Conservation (phyloP, 2,329 filamentous ascomycete species). For the Penicillium sp. region DNA sequence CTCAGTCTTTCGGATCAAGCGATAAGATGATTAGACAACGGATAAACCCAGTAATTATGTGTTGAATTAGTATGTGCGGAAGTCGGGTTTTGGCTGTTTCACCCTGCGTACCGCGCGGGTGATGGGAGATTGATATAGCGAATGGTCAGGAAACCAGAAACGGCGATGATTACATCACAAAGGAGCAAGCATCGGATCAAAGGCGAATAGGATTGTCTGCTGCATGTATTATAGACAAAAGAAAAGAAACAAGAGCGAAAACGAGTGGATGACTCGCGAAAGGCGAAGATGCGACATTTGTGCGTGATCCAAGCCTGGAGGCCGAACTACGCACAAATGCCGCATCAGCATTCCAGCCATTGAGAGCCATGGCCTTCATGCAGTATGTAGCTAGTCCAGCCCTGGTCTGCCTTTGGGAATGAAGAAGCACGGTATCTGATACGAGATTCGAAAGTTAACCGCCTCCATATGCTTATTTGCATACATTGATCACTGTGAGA, state of each 20-base stretch:
- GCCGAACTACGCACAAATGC: conserved; percentile 34
- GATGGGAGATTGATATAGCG: conserved; percentile 8
- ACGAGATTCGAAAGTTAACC: conserved; percentile 3
- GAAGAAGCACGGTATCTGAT: not conserved
- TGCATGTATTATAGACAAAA: conserved; percentile 1
- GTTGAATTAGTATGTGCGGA: not conserved
- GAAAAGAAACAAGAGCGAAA: conserved; percentile 16
- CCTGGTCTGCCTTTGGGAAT: conserved; percentile 4
- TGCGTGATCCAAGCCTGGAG: conserved; percentile 17
- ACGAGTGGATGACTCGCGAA: conserved; percentile 7
- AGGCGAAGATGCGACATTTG: conserved; percentile 29
- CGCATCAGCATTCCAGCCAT: conserved; percentile 25
- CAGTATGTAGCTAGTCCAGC: conserved; percentile 9
- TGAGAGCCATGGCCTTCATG: conserved; percentile 10
- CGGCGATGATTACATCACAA: conserved; percentile 3
- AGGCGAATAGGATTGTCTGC: not conserved
- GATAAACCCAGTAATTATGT: not conserved
- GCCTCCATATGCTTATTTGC: not conserved
- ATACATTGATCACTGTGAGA: not conserved
- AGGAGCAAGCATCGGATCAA: not conserved
- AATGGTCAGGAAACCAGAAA: conserved; percentile 3
- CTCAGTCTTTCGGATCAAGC: not conserved
- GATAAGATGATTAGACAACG: not conserved
- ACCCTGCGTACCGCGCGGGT: conserved; percentile 5
- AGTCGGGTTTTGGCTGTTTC: no score